Evolutionary conservation across 331 rosid species (phyloP), one percentile per base, ranked within the genome.

Genomic region (Pyrus hybrid): DNA sequence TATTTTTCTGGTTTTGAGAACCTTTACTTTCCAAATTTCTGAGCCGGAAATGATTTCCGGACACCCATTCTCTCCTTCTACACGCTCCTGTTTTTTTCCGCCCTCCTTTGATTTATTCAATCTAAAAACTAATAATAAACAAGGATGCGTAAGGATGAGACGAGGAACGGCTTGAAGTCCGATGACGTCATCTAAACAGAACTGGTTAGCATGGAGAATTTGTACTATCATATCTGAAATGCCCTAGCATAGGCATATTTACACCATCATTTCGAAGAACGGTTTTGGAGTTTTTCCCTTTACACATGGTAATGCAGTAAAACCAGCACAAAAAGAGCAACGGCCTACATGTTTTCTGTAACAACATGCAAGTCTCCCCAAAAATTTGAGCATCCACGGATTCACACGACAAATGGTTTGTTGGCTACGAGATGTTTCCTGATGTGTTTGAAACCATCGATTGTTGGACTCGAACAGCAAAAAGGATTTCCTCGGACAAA

Each of bases 391-490:
- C 58, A 51, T 51, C 58, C 58, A 18, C 18, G 21, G 22, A 51
- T 18, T 51, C 58, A 51, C 58, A 51, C 21, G 4, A 51, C 58
- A 49, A 49, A 51, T 53, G 58, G 58, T 3, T 53, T 53, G 22
- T 53, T 53, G 22, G 22, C 58, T 18, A 18, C 22, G 12, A 53
- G 58, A 18, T 63, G 54, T 81, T 70, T 69, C 69, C 21, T 60
- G 41, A 54, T 18, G 62, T 60, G 70, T 67, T 47, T 70, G 70
- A 75, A 49, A 72, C 74, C 63, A 67, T 56, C 72, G 71, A 70
- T 80, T 76, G 73, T 75, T 81, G n/a, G 67, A 68, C 75, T 35
- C 5, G 30, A 83, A 35, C 70, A 47, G 45, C 68, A 43, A 63
- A 73, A 68, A 22, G 65, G 41, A 70, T 73, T 66, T 49, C 62